Conservation (phyloP, 2,329 filamentous ascomycete genomes). For the Fusarium clavum region DNA sequence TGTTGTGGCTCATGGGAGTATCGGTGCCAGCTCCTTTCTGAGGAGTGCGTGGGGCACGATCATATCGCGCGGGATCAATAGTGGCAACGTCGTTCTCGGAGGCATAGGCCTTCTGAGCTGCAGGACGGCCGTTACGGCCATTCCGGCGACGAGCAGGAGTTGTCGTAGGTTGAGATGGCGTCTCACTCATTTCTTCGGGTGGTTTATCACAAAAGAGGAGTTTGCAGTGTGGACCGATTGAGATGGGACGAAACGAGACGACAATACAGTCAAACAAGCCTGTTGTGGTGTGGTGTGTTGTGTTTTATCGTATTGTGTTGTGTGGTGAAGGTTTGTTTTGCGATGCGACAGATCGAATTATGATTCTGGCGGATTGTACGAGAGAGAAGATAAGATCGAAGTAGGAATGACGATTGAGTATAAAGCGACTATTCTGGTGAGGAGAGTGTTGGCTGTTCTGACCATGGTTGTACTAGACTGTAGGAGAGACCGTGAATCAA, state of each 20-base stretch:
- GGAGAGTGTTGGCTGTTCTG: constrained; percentile 37
- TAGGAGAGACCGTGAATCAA: constrained; percentile 34
- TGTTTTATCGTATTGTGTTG: constrained; percentile 12
- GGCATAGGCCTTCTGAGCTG: constrained; percentile 66
- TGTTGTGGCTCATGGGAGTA: constrained; percentile 49
- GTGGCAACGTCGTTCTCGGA: constrained; percentile 65
- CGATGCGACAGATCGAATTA: constrained; percentile 33
- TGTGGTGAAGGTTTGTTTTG: constrained; percentile 10
- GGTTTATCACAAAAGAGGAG: constrained; percentile 3
- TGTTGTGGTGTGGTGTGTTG: constrained; percentile 11
- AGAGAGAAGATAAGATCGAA: constrained; percentile 29
- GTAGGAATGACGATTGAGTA: constrained; percentile 33
- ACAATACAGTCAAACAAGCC: background rate
- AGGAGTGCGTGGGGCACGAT: constrained; percentile 59
- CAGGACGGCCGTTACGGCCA: constrained; percentile 55
- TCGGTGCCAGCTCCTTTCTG: constrained; percentile 55
- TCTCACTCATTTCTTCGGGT: constrained; percentile 50
- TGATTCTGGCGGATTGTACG: constrained; percentile 37
- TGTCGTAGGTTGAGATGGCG: constrained; percentile 48
- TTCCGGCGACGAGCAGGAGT: constrained; percentile 54
- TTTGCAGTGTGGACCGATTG: constrained; percentile 7
- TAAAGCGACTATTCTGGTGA: constrained; percentile 38
- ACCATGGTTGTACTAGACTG: constrained; percentile 39
- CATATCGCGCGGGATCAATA: constrained; percentile 50
- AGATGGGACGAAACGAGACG: constrained; percentile 4